A percentile compares a stretch with the other conserved stretches of the same genome.
Conservation (phyloP, 768 basidiomycete species). For the Ramaria sp. region DNA sequence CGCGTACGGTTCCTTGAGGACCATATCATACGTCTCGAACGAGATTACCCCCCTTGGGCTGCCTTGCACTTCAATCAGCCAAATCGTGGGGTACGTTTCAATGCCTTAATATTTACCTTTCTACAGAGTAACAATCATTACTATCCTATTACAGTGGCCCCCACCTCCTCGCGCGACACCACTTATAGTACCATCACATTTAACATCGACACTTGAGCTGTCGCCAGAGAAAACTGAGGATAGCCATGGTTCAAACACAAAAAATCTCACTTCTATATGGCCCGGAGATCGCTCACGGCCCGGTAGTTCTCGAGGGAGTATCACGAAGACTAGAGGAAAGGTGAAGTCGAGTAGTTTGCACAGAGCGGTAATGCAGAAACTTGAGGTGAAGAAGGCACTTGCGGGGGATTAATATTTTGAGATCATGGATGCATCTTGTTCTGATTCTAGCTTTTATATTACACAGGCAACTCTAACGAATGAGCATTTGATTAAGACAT, state of each 20-base stretch:
- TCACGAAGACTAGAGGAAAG: constrained; percentile 17
- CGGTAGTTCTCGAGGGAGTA: constrained; percentile 5
- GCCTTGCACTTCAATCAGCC: constrained; percentile 85
- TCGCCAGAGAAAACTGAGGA: not conserved
- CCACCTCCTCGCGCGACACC: constrained; percentile 71
- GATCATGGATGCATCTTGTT: not conserved
- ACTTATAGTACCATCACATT: constrained; percentile 63
- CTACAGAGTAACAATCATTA: not conserved
- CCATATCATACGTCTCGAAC: constrained; percentile 65
- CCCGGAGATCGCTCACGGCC: not conserved
- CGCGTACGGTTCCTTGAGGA: constrained; percentile 67
- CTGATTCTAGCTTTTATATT: not conserved
- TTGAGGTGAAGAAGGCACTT: constrained; percentile 60
- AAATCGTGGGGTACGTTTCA: constrained; percentile 53
- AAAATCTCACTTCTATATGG: constrained; percentile 8
- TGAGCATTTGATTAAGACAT: not conserved
- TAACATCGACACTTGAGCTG: constrained; percentile 22
- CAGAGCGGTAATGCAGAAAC: constrained; percentile 59
- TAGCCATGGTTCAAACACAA: constrained; percentile 9
- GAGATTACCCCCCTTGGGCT: constrained; percentile 80
- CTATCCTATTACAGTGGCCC: constrained; percentile 49
- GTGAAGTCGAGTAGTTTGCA: constrained; percentile 49
- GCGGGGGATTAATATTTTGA: constrained; percentile 4
- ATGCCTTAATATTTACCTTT: constrained; percentile 3
- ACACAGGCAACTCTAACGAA: not conserved